Evolutionary conservation across 805 yeast species (phyloP), one percentile per base, ranked within the genome.

Genomic region (Candida maesae): DNA sequence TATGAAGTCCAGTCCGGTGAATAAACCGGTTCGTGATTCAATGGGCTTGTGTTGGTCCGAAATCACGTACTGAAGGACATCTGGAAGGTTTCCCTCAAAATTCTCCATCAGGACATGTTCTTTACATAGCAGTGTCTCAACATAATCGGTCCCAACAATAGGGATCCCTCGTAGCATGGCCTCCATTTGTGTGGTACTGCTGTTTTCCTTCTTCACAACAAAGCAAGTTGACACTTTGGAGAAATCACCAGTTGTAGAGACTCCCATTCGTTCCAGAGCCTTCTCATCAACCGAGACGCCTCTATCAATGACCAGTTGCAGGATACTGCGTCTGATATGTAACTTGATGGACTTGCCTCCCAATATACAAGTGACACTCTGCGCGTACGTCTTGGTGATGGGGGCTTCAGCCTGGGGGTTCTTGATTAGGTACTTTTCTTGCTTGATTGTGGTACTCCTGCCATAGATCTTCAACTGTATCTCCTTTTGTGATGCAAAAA

Each of bases 91-190:
- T 2, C 12, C 32, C 12, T 52, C 51, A 43, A 53, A 60, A 29
- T 58, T 45, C 2, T 29, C 16, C 20, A 47, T 42, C 32, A 50
- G 27, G 13, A 18, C 30, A 5, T 46, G 47, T 6, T 47, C 53
- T 3, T 44, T 34, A 1, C 26, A 41, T 2, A 36, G 26, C 1
- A 65, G 29, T 0, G 53, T 53, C 2, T 52, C 41, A 1, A 52
- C 40, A 39, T 45, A 65, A 2, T 47, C 56, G 7, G 40, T 36
- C 11, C 45, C 47, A 3, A 60, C 59, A 2, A 68, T 46, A 1
- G 68, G 66, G 0, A 65, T 48, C 9, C 48, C 52, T 7, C 44
- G 38, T 14, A 60, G 49, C 40, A 67, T 39, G 0, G 72, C 71
- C 14, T 54, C 60, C 21, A 64, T 42, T 3, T 36, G 42, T 3